phyloP scores from a whole-genome alignment of 1,139 yeast species.

The Yamadazyma diddensiae region DNA sequence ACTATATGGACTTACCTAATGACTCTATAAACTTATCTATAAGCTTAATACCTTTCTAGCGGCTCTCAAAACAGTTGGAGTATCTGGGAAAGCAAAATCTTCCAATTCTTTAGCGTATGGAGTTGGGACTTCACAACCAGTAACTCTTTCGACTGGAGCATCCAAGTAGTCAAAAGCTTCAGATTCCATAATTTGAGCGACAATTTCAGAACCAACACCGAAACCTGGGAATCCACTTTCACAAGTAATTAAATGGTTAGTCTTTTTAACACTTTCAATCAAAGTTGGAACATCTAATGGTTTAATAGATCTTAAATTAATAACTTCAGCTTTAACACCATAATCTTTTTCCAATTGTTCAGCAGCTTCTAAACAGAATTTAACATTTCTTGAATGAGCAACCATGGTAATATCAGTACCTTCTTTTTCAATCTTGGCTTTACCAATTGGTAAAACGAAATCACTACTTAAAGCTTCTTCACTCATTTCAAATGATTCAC shows the following conservation, averaged over 20 bases:
- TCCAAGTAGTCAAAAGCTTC: slow-evolving; percentile 98
- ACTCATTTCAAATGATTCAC: slow-evolving; percentile 84
- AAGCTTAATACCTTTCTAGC: slow-evolving; percentile 84
- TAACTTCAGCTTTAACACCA: slow-evolving; percentile 89
- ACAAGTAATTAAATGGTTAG: slow-evolving; percentile 92
- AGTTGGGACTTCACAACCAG: slow-evolving; percentile 99
- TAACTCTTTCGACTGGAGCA: slow-evolving; percentile 97
- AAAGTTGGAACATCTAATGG: slow-evolving; percentile 92
- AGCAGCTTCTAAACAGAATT: slow-evolving; percentile 86
- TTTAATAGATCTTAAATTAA: slow-evolving; percentile 95
- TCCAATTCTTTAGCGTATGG: slow-evolving; percentile 97
- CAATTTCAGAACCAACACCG: slow-evolving; percentile 97
- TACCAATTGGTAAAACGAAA: slow-evolving; percentile 88
- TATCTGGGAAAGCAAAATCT: slow-evolving; percentile 98
- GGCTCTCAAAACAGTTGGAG: slow-evolving; percentile 87
- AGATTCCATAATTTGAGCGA: slow-evolving; percentile 97
- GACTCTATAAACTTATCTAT: slow-evolving; percentile 22
- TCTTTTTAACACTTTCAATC: slow-evolving; percentile 87
- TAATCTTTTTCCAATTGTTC: slow-evolving; percentile 76
- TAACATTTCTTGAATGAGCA: slow-evolving; percentile 89
- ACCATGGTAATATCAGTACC: slow-evolving; percentile 91
- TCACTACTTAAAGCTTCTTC: slow-evolving; percentile 90
- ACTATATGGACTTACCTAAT: no score
- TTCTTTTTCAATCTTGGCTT: slow-evolving; percentile 90
- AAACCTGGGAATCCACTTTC: slow-evolving; percentile 98